Evolutionary conservation across 352 stramenopile species (phyloP).

Genomic region (Phytophthora brassicae): DNA sequence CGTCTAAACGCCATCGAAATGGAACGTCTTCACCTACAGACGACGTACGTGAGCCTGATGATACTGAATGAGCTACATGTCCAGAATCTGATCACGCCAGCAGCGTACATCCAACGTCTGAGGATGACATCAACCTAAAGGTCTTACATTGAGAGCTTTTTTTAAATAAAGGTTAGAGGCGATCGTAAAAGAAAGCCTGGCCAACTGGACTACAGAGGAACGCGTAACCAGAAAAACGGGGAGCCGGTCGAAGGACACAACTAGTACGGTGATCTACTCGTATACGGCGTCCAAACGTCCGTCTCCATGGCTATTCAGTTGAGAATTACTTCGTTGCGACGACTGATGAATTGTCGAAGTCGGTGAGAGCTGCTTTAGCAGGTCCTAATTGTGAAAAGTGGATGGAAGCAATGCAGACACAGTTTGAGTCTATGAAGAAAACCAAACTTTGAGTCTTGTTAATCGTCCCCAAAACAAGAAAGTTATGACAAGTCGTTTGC

Average conservation of each 20-base stretch:
- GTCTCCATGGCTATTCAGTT: background rate
- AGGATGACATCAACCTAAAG: background rate
- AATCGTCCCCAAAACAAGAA: conserved; percentile 2
- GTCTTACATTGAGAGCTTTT: background rate
- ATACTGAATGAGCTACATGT: background rate
- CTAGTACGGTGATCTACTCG: background rate
- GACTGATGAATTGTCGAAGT: conserved; percentile 1
- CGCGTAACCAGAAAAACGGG: background rate
- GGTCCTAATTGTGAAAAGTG: background rate
- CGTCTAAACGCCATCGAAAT: no score
- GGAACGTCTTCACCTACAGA: background rate
- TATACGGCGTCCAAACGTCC: background rate
- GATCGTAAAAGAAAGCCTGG: background rate
- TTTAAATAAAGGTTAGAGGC: background rate
- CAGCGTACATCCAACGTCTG: background rate
- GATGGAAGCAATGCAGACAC: background rate
- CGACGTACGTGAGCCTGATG: background rate
- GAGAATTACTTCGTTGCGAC: conserved; percentile 1
- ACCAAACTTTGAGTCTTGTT: background rate
- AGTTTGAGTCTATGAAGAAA: background rate
- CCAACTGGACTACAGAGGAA: background rate
- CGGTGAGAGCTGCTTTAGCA: background rate
- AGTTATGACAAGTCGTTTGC: background rate
- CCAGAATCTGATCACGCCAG: no score
- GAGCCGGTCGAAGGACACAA: background rate